phyloP scores from a whole-genome alignment of 2,329 filamentous ascomycete genomes.

The Verticillium zaregamsianum region DNA sequence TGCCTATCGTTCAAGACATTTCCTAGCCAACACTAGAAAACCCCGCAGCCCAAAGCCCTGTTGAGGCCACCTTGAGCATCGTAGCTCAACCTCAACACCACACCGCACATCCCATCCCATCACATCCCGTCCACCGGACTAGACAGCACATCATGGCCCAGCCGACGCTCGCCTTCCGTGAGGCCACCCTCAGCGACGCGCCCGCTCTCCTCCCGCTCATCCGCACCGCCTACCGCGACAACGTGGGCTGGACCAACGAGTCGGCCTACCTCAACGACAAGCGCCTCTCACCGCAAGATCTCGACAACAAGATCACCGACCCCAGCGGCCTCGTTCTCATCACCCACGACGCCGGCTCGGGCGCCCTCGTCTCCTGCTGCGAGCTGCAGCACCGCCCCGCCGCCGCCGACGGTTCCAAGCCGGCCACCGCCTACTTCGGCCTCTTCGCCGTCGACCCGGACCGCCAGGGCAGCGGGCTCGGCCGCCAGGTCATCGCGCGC shows the following conservation, averaged over 20 bases:
- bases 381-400: constrained; percentile 27
- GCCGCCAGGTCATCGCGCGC: constrained; percentile 31
- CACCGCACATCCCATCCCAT: background rate
- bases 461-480: constrained; percentile 39
- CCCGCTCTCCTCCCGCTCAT: constrained; percentile 31
- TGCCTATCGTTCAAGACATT: too few relatives aligned
- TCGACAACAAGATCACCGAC: constrained; percentile 33
- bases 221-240: constrained; percentile 39
- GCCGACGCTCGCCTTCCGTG: constrained; percentile 26
- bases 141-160: constrained; percentile 2
- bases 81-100: background rate
- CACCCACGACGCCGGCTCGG: constrained; percentile 20
- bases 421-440: constrained; percentile 36
- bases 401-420: constrained; percentile 1
- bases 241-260: constrained; percentile 43
- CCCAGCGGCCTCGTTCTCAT: constrained; percentile 32
- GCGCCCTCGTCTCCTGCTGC: constrained; percentile 35
- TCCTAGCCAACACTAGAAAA: background rate
- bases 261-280: constrained; percentile 37
- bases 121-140: background rate
- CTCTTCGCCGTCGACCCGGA: constrained; percentile 42
- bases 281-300: constrained; percentile 33
- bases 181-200: constrained; percentile 27
- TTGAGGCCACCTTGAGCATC: background rate
- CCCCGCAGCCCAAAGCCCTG: background rate